A percentile compares a stretch with the other conserved stretches of the same genome.
These are phyloP conservation scores for Bipolaris victoriae DNA, from an alignment of 2,329 filamentous ascomycete genomes.

Conservation along the genomic window DNA sequence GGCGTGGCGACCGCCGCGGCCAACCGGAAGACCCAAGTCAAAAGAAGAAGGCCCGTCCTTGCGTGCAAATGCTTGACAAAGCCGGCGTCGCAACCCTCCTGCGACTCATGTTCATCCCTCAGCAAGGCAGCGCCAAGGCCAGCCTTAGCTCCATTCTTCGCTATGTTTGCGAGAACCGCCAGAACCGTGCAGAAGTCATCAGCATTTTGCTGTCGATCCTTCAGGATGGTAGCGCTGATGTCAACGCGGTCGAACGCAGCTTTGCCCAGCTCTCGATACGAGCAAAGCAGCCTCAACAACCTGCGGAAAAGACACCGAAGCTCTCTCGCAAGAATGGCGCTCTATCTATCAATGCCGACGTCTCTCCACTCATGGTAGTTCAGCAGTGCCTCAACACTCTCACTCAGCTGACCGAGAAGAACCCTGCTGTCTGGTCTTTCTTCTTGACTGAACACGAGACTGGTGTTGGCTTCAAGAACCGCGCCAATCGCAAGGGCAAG, in stretches of 20 bases:
- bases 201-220: conserved; percentile 91
- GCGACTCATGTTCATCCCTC: conserved; percentile 97
- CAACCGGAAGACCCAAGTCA: conserved; percentile 55
- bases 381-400: conserved; percentile 92
- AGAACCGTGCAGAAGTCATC: conserved; percentile 92
- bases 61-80: conserved; percentile 97
- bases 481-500: conserved; percentile 82
- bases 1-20: conserved; percentile 46
- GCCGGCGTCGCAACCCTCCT: conserved; percentile 93
- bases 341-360: conserved; percentile 74
- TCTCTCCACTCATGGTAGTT: conserved; percentile 92
- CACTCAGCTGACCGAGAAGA: conserved; percentile 81
- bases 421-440: conserved; percentile 84
- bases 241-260: conserved; percentile 91
- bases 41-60: conserved; percentile 74
- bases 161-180: conserved; percentile 94
- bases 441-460: conserved; percentile 96
- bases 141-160: conserved; percentile 87
- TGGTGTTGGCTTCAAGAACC: conserved; percentile 75
- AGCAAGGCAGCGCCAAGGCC: conserved; percentile 82
- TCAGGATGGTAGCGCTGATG: conserved; percentile 92
- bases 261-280: conserved; percentile 91
- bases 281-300: conserved; percentile 73
- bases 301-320: conserved; percentile 79
- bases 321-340: conserved; percentile 75